Conservation (phyloP, 257 asterid genomes). For the Primulina tabacum region DNA sequence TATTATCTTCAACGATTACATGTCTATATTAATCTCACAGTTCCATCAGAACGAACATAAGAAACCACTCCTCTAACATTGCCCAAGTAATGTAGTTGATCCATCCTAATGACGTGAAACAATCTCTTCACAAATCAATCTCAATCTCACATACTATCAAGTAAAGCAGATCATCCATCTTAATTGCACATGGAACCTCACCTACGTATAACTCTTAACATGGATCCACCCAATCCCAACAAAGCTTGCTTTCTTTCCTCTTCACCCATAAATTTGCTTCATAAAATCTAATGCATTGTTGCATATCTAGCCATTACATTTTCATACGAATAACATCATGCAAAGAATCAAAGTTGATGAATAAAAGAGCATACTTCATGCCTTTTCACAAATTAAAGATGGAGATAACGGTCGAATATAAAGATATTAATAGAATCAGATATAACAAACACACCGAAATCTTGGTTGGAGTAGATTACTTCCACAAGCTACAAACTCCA, state of each 20-base stretch:
- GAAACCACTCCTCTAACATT: not conserved
- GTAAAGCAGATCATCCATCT: not conserved
- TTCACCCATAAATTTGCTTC: not conserved
- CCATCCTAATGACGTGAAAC: not conserved
- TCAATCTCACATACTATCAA: not conserved
- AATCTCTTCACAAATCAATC: no score
- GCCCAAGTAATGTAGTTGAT: not conserved
- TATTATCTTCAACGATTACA: not conserved
- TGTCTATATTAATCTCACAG: not conserved
- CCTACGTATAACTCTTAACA: not conserved
- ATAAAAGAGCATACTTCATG: not conserved
- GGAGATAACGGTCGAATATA: not conserved
- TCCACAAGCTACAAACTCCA: slow-evolving; percentile 50
- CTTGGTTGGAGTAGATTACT: slow-evolving; percentile 45
- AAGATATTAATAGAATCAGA: not conserved
- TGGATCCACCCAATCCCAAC: not conserved
- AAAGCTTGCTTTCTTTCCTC: not conserved
- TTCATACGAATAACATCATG: slow-evolving; percentile 1
- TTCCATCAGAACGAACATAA: not conserved
- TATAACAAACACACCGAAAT: slow-evolving; percentile 31
- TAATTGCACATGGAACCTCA: not conserved
- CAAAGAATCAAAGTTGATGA: not conserved
- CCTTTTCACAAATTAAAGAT: not conserved
- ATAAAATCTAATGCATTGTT: not conserved
- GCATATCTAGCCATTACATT: not conserved